Conservation (phyloP, 2,329 filamentous ascomycete species). For the Penicillium sp. region DNA sequence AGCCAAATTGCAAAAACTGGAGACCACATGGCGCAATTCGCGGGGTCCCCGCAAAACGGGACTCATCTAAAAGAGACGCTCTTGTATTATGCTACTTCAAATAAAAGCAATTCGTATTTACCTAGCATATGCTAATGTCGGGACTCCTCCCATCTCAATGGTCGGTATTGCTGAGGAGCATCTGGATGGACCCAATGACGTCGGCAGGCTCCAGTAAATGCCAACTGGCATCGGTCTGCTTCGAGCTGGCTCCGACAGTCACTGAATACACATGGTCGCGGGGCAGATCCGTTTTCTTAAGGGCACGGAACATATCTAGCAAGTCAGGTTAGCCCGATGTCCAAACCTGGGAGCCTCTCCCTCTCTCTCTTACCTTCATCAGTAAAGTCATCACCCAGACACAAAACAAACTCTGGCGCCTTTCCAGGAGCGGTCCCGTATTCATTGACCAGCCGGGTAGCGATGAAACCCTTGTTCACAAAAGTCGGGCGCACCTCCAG, state of each 20-base stretch:
- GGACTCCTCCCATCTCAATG: slow-evolving; percentile 15
- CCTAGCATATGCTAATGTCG: neutral
- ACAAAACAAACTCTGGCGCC: slow-evolving; percentile 81
- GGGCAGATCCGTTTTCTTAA: slow-evolving; percentile 60
- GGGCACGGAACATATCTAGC: slow-evolving; percentile 77
- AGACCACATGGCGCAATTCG: slow-evolving; percentile 3
- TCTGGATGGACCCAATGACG: slow-evolving; percentile 68
- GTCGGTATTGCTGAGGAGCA: slow-evolving; percentile 52
- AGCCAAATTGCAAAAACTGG: no score
- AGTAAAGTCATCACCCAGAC: slow-evolving; percentile 92
- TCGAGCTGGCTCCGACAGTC: slow-evolving; percentile 87
- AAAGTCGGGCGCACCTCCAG: slow-evolving; percentile 94
- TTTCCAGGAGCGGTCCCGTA: slow-evolving; percentile 61
- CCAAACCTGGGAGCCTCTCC: no score
- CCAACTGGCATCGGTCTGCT: slow-evolving; percentile 87
- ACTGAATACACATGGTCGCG: slow-evolving; percentile 79
- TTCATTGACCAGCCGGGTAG: slow-evolving; percentile 74
- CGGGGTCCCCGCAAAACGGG: slow-evolving; percentile 9
- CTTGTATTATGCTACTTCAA: neutral
- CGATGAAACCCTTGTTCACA: slow-evolving; percentile 97
- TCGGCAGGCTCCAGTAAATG: slow-evolving; percentile 86
- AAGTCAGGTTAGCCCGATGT: no score
- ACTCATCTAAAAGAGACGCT: neutral
- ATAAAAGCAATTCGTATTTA: neutral
- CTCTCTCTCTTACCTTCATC: slow-evolving; percentile 72